These are phyloP conservation scores for Kondoa subrosea DNA, from an alignment of 768 basidiomycete species.

Conservation along the genomic window DNA sequence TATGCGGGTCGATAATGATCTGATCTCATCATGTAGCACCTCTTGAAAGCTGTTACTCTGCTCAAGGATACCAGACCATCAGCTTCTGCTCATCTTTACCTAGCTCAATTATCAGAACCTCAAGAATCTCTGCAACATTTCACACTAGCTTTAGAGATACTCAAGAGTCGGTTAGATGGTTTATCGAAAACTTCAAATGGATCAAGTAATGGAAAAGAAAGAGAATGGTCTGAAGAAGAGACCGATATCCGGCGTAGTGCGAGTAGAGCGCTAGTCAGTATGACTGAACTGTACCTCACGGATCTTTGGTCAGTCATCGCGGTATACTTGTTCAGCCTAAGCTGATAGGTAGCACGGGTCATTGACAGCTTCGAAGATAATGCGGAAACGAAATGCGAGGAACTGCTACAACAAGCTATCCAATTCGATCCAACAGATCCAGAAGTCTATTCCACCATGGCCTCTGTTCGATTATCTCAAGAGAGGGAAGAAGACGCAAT, in stretches of 20 bases:
- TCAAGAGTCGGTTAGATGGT: slow-evolving; percentile 20
- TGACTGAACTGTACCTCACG: slow-evolving; percentile 30
- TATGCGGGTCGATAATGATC: neutral
- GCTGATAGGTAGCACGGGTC: too few species aligned
- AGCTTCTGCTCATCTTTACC: slow-evolving; percentile 26
- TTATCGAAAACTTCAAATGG: neutral
- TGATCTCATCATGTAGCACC: slow-evolving; percentile 1
- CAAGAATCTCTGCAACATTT: slow-evolving; percentile 26
- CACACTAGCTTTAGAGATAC: slow-evolving; percentile 19
- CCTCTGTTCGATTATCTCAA: slow-evolving; percentile 20
- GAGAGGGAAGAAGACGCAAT: slow-evolving; percentile 22
- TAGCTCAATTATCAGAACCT: slow-evolving; percentile 26
- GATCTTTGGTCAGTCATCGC: slow-evolving; percentile 25
- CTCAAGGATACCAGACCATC: slow-evolving; percentile 13
- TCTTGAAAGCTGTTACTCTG: neutral
- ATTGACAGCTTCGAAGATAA: slow-evolving; percentile 24
- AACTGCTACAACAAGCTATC: slow-evolving; percentile 23
- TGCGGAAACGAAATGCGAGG: slow-evolving; percentile 26
- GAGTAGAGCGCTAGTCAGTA: slow-evolving; percentile 26
- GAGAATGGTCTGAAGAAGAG: slow-evolving; percentile 24
- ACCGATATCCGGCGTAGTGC: slow-evolving; percentile 23
- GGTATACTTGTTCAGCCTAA: too few species aligned
- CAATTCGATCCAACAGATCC: slow-evolving; percentile 26
- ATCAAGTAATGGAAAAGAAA: slow-evolving; percentile 16
- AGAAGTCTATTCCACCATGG: slow-evolving; percentile 25